Base-by-base conservation (phyloP, 2,329 filamentous ascomycete genomes). In the Nigrospora osmanthi region DNA sequence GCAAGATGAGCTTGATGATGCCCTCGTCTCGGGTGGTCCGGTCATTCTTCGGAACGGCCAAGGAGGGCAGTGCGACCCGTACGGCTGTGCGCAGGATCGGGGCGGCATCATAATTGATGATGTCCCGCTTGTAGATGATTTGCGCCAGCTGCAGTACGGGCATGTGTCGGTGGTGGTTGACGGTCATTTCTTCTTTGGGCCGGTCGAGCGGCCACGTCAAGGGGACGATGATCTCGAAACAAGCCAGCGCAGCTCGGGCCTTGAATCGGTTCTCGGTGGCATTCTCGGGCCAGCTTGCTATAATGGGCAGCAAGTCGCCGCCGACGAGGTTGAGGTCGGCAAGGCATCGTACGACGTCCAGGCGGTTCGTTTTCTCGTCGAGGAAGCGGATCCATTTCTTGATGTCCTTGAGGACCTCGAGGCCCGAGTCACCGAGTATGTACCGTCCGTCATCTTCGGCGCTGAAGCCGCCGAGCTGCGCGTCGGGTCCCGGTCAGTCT, bases 321-420 rank as follows among this genome's bases (percentile, higher is more conserved):
- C 85, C 85, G 46, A 97, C 80, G n/a, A 98, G 67, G 59, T 96
- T 96, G 38, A 89, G 86, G 64, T 97, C 89, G 58, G 89, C 84
- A 54, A 97, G 74, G 63, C 89, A 96, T 67, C 93, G 79, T 49
- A 91, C 90, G 48, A 98, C 93, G 61, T 98, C 93, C 74, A 95
- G 85, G 53, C 91, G 85, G 61, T 95, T 94, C 52, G 85, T 81
- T 63, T 94, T 94, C 61, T 95, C 87, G 64, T 96, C 90, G 72
- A 93, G 93, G 51, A 95, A 81, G 55, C 89, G 89, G 54, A 98
- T 77, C 93, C 93, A 98, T 78, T 85, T 85, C 61, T 93, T 91
- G 44, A 98, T 76, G 67, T 98, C 93, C 50, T 91, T 89, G 46
- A 98, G 73, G 58, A 90, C 93, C 47, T 93, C 87, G 48, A 95